phyloP scores from a whole-genome alignment of 1,139 yeast species.

The Insectozyma bohioensis region DNA sequence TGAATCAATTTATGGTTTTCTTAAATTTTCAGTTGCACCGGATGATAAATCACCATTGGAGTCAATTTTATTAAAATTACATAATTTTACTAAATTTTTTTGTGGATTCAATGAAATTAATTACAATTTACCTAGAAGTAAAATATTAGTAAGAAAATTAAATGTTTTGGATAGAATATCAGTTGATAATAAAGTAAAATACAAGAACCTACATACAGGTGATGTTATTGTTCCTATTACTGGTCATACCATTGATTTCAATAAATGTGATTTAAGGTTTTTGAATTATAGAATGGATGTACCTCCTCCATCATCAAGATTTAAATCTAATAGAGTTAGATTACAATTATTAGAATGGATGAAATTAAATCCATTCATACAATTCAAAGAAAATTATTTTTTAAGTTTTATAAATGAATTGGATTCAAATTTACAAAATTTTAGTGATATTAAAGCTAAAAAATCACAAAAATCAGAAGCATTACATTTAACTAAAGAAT shows the following conservation, averaged over 20 bases:
- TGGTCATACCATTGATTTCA: constrained; percentile 40
- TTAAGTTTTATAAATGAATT: constrained; percentile 17
- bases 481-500: constrained; percentile 18
- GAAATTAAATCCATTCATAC: constrained; percentile 34
- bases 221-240: constrained; percentile 14
- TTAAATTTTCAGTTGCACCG: constrained; percentile 8
- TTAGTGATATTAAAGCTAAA: constrained; percentile 12
- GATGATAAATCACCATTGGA: constrained; percentile 9
- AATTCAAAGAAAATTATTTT: constrained; percentile 30
- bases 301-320: constrained; percentile 16
- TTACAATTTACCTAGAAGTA: constrained; percentile 12
- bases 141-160: constrained; percentile 14
- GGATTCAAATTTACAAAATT: constrained; percentile 13
- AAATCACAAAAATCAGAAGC: constrained; percentile 18
- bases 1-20: constrained; percentile 9
- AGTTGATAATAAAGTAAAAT: constrained; percentile 11
- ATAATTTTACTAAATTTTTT: constrained; percentile 17
- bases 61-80: constrained; percentile 13
- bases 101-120: constrained; percentile 14
- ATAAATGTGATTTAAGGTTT: constrained; percentile 36
- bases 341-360: constrained; percentile 44
- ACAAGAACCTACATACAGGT: not conserved
- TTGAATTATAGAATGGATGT: constrained; percentile 16
- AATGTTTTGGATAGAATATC: constrained; percentile 16
- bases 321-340: constrained; percentile 20